These are phyloP conservation scores for Fusarium longipes DNA, from an alignment of 2,329 filamentous ascomycete genomes.

Conservation along the genomic window DNA sequence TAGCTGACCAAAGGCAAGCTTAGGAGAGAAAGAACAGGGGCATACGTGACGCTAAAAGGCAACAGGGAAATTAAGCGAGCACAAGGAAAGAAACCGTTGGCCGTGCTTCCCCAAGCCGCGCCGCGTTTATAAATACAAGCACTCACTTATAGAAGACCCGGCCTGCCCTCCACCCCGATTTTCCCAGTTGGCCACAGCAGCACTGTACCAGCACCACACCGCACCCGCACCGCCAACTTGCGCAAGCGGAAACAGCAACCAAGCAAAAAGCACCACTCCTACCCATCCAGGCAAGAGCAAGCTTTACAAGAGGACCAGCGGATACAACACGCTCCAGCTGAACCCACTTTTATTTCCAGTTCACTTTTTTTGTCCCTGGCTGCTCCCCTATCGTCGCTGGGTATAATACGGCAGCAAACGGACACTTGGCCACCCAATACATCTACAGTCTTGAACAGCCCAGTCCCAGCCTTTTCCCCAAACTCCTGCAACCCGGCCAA, in stretches of 20 bases:
- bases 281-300: conserved; percentile 35
- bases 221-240: conserved; percentile 19
- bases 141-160: conserved; percentile 58
- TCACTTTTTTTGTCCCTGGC: conserved; percentile 18
- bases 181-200: conserved; percentile 48
- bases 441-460: conserved; percentile 23
- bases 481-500: conserved; percentile 42
- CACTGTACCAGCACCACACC: conserved; percentile 15
- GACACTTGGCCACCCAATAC: conserved; percentile 31
- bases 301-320: conserved; percentile 4
- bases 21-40: conserved; percentile 39
- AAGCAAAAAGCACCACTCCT: conserved; percentile 37
- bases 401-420: conserved; percentile 25
- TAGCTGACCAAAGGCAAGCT: conserved; percentile 37
- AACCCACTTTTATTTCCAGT: conserved; percentile 34
- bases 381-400: conserved; percentile 11
- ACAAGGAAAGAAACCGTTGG: conserved; percentile 51
- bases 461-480: conserved; percentile 23
- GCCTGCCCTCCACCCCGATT: conserved; percentile 58
- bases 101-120: conserved; percentile 45
- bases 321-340: conserved; percentile 21
- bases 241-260: conserved; percentile 42
- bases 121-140: conserved; percentile 59
- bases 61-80: conserved; percentile 55
- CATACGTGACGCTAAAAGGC: conserved; percentile 48